Evolutionary conservation across 164 flowering plant species (phyloP), one percentile per base, ranked within the genome.

Genomic region (Sextonia rubra): DNA sequence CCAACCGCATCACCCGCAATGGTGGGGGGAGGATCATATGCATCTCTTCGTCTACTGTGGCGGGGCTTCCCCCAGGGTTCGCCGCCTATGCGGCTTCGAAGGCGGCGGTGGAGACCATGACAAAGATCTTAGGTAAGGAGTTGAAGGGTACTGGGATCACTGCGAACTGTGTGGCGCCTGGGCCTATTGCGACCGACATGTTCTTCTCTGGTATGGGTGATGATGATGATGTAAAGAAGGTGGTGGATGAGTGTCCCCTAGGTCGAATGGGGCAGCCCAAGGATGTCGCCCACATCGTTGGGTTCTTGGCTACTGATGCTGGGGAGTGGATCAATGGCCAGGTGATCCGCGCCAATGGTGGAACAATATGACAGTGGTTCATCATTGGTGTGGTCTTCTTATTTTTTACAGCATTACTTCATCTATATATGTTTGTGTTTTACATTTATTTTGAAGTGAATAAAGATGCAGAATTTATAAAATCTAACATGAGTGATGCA

Each of bases 311-410:
- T 1, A 60, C 70, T 6, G 91, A 88, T 70, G 85, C 75, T 6
- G 77, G 83, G 22, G 88, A 83, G 73, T 89, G 92, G 92, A 76
- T 88, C 12, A 88, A 88, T 75, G 90, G 90, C 0, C 89, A 89
- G 69, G 70, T 85, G 47, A 79, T 89, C 76, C 79, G 87, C 15
- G 89, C 81, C 47, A 87, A 84, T 70, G 93, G 93, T 15, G 93
- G 93, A 15, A 76, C 58, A 63, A 81, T 85, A 1, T 85, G 73
- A 80, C 4, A 15, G 20, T 17, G 8, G 2, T 52, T 52, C 14
- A 3, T 32, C 44, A 0, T 6, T 8, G 11, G 0, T 37, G 32
- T 37, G n/a, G n/a, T n/a, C n/a, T n/a, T n/a, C n/a, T n/a, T n/a
- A n/a, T n/a, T n/a, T n/a, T n/a, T n/a, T n/a, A n/a, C n/a, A 37